Base-by-base conservation (phyloP, 2,329 filamentous ascomycete species). In the Monilinia fructigena region DNA sequence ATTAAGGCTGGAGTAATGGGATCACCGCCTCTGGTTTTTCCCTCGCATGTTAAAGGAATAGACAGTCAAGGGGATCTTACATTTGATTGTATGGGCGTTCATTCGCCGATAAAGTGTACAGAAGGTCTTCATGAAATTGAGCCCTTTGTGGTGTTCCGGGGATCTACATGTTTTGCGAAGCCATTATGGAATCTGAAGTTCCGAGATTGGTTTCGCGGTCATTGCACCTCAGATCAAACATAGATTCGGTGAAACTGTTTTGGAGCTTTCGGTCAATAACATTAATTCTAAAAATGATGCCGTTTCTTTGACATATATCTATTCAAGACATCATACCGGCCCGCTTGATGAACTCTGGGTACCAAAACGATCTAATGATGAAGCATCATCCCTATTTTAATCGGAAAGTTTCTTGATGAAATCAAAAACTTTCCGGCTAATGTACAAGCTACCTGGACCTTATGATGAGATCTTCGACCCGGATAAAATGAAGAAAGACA, bases 401-500 rank as follows among this genome's bases (percentile, higher is more conserved):
- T 60, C 14, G 20, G n/a, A 48, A 48, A 60, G 28, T 48, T 60
- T 35, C 28, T 60, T 20, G 2, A 50, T 4, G 56, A 60, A 60
- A 23, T 60, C 28, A 23, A 60, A 60, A 60, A 35, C 8, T 20
- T 60, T 60, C 28, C 20, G 56, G 8, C 42, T 18, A 35, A 6
- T 48, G 7, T 2, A 48, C n/a, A 23, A 11, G 2, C 42, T 60
- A 7, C 56, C 56, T 38, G 42, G 28, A 14, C 68, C 69, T n/a
- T 71, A 67, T 62, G 55, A 59, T 8, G 65, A 70, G 31, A 55
- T 64, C 11, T 71, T 72, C 18, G 55, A 68, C 45, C 56, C 48
- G 38, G 52, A 66, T 6, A 60, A 53, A 8, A 65, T 71, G 38
- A 65, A 66, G 55, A 10, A 35, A 40, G 65, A 68, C 14, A 48